Evolutionary conservation across 768 basidiomycete species (phyloP).

Genomic region (Boletus huronensis): DNA sequence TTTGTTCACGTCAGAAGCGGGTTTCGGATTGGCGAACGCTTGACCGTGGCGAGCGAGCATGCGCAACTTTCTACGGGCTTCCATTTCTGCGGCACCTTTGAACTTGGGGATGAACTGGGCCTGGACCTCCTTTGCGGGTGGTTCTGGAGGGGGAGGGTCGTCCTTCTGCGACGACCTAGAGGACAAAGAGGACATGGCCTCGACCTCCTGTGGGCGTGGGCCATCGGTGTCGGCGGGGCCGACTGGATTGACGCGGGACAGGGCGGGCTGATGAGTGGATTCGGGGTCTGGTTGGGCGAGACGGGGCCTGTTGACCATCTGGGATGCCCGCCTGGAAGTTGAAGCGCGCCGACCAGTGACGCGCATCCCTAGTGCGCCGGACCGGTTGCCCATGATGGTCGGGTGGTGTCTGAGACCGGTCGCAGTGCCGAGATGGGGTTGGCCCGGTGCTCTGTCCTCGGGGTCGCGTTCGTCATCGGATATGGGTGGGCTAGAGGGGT

Average conservation of each 20-base stretch:
- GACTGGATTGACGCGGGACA: conserved; percentile 10
- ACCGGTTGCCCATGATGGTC: conserved; percentile 78
- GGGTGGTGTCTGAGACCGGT: conserved; percentile 63
- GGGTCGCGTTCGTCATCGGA: conserved; percentile 63
- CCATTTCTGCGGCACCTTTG: conserved; percentile 86
- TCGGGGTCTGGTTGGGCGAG: conserved; percentile 5
- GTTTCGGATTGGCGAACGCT: conserved; percentile 26
- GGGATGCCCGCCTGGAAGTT: conserved; percentile 48
- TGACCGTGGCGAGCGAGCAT: conserved; percentile 58
- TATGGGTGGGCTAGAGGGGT: conserved; percentile 66
- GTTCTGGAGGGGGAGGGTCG: conserved; percentile 24
- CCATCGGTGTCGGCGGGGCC: conserved; percentile 11
- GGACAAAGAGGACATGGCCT: neutral
- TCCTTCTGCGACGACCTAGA: conserved; percentile 6
- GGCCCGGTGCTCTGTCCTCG: conserved; percentile 19
- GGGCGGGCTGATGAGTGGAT: neutral
- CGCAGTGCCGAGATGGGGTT: neutral
- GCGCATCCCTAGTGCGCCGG: conserved; percentile 74
- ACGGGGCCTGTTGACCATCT: conserved; percentile 1
- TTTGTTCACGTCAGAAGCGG: conserved; percentile 25
- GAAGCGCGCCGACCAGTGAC: conserved; percentile 62
- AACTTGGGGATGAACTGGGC: conserved; percentile 73
- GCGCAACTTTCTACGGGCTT: conserved; percentile 59
- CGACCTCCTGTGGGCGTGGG: conserved; percentile 8
- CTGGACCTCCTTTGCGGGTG: conserved; percentile 48